Conservation (phyloP, 2,329 filamentous ascomycete genomes). For the Aspergillus melleus region DNA sequence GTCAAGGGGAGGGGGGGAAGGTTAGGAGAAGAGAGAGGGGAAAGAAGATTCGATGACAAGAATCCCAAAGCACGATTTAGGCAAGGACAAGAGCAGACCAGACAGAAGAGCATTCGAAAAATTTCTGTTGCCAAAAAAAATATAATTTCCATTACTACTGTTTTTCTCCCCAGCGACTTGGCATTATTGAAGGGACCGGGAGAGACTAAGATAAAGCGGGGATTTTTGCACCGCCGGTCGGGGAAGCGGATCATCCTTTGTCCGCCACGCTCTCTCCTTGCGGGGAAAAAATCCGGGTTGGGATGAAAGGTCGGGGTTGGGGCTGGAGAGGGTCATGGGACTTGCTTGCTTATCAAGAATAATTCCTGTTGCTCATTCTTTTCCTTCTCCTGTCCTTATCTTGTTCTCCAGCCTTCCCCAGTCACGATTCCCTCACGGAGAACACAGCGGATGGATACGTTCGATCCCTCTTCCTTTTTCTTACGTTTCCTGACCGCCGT, state of each 20-base stretch:
- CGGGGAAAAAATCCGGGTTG: slow-evolving; percentile 3
- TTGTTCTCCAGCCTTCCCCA: neutral
- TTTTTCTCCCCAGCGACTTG: neutral
- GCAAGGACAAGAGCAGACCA: neutral
- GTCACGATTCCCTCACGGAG: too few species aligned
- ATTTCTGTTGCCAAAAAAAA: neutral
- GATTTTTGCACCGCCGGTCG: neutral
- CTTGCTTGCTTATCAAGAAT: neutral
- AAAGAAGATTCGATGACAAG: neutral
- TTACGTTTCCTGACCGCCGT: neutral
- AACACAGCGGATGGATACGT: too few species aligned
- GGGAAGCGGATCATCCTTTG: neutral
- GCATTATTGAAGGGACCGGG: neutral
- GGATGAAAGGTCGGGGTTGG: neutral
- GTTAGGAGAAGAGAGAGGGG: neutral
- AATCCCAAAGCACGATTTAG: neutral
- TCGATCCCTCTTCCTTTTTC: neutral
- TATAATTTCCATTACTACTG: neutral
- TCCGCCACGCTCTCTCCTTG: neutral
- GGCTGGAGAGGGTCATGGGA: neutral
- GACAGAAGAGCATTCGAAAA: neutral
- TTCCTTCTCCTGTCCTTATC: neutral
- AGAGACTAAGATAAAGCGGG: neutral
- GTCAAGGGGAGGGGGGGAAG: neutral
- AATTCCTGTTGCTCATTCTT: neutral